A percentile compares a stretch with the other conserved stretches of the same genome.
These are phyloP conservation scores for Xylaria castorea DNA, from an alignment of 495 filamentous ascomycete species.

Conservation along the genomic window DNA sequence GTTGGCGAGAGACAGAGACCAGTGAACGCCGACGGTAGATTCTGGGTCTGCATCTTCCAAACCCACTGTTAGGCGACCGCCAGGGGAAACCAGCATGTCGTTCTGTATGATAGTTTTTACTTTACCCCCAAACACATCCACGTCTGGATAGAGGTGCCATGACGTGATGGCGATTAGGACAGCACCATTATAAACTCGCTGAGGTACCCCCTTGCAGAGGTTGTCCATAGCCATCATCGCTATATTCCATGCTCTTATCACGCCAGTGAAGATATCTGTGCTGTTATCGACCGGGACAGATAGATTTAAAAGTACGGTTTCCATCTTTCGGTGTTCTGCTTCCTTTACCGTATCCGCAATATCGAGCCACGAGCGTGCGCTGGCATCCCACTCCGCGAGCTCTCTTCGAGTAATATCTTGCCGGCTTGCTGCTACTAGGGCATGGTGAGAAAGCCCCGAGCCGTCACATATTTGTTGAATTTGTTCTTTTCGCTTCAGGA, in stretches of 20 bases:
- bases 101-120: background rate
- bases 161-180: background rate
- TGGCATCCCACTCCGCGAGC: background rate
- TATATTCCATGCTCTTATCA: background rate
- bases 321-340: background rate
- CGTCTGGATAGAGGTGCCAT: background rate
- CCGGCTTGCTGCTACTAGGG: no score
- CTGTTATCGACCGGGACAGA: background rate
- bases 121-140: background rate
- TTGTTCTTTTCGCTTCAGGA: no score
- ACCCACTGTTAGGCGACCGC: background rate
- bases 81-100: background rate
- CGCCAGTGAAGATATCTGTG: background rate
- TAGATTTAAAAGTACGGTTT: background rate
- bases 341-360: background rate
- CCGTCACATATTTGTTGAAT: no score
- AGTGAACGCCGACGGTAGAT: background rate
- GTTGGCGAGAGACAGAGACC: background rate
- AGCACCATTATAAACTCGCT: background rate
- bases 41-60: background rate
- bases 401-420: background rate
- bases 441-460: no score
- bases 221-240: background rate
- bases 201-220: background rate
- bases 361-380: background rate